Base-by-base conservation (phyloP, 192 early-diverging fungal genomes). In the Linderina pennispora region DNA sequence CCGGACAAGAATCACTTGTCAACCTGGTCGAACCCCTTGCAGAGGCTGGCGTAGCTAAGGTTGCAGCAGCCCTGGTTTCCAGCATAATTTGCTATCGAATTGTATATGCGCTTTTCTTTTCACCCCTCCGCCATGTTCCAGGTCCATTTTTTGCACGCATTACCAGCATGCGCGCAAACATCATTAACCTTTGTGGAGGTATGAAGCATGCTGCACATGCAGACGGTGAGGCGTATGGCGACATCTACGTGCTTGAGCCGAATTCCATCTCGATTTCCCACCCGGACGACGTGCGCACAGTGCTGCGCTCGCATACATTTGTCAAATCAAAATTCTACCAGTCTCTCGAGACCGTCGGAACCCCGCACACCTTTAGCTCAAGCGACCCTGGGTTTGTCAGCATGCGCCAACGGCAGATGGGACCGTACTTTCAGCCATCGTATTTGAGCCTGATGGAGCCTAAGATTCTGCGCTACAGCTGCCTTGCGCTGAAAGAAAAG, bases 161-260 rank as follows among this genome's bases (percentile, higher is more conserved):
- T 5, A 31, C 28, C 5, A 31, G 11, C 28, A 31, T 8, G 28
- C 28, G 28, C 28, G 28, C 28, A 31, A 11, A 31, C 6, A 31
- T 31, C 5, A 31, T 31, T 8, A 11, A 5, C 28, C 11, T 31
- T 5, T 31, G 5, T 11, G 28, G 28, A 31, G 5, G 28, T 5
- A 31, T 31, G 28, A 11, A 11, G 6, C 6, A 31, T 5, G 5
- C 5, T 11, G 28, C 28, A 8, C 28, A 11, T 31, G 28, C 5
- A 31, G 28, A 31, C 6, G 5, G 6, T 5, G 28, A 23, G 0
- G 26, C 41, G 7, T 54, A 56, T 22, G 50, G 58, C 9, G 33
- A 50, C 14, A 48, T 62, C 5, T 51, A 55, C 26, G 38, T 52
- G 11, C 47, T 47, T 31, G 58, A 68, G 23, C 65, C 65, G 8